A percentile compares a stretch with the other conserved stretches of the same genome.
Conservation (phyloP, 371 early-diverging fungal species). For the Actinomucor elegans region DNA sequence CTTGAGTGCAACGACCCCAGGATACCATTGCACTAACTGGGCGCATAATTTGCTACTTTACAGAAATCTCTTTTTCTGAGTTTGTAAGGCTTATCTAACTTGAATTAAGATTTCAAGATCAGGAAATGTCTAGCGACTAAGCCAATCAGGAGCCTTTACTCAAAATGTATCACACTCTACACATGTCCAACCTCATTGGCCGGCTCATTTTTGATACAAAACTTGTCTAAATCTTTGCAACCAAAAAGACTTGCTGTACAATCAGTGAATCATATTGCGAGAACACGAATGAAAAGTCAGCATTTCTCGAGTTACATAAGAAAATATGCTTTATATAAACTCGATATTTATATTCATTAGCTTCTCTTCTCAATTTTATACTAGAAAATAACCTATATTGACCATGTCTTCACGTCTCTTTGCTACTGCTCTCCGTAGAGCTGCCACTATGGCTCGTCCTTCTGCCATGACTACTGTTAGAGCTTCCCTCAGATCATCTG, state of each 20-base stretch:
- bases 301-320: not conserved
- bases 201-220: not conserved
- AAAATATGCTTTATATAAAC: too few species aligned
- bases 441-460: slow-evolving; percentile 35
- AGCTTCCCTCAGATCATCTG: slow-evolving; percentile 20
- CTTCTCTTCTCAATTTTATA: not conserved
- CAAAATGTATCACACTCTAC: slow-evolving; percentile 14
- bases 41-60: too few species aligned
- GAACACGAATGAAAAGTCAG: slow-evolving; percentile 1
- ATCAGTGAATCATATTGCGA: slow-evolving; percentile 4
- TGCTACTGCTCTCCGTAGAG: slow-evolving; percentile 44
- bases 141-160: not conserved
- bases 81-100: too few species aligned
- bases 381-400: not conserved
- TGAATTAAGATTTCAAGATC: slow-evolving; percentile 4
- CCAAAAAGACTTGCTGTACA: not conserved
- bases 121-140: not conserved
- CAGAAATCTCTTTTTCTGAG: too few species aligned
- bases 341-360: not conserved
- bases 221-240: not conserved
- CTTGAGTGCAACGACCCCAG: too few species aligned
- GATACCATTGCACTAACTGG: too few species aligned
- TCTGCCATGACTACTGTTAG: slow-evolving; percentile 22
- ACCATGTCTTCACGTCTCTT: slow-evolving; percentile 45
- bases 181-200: slow-evolving; percentile 8